Base-by-base conservation (phyloP, 2,329 filamentous ascomycete species). In the Monosporascus sp. region DNA sequence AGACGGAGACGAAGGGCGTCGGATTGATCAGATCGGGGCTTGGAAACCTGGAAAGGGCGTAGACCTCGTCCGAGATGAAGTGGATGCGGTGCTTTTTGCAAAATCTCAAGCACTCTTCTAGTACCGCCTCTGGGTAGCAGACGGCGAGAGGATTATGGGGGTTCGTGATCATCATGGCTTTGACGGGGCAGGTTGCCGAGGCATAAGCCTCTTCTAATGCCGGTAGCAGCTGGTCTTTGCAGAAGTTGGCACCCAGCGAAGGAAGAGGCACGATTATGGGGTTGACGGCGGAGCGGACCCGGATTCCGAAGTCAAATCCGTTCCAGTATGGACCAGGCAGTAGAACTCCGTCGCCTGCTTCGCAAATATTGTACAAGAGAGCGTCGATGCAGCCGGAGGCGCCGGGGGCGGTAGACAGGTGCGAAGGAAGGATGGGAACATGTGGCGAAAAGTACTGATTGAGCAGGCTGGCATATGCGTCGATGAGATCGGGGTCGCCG, bases 281-380 rank as follows among this genome's bases (percentile, higher is more conserved):
- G 37, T 52, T 37, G 1, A 58, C 52, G 2, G 48, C 48, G 14
- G 53, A 45, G 6, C 51, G 43, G 5, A 58, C 53, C 14, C 37
- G 41, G 1, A 53, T 14, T 7, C 54, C 43, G 52, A 49, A 56
- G 45, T 56, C 54, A 35, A 56, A 56, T 11, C 55, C 52, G 27
- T 55, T 63, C 66, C 68, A 70, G 45, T 56, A 69, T 22, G 67
- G 67, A 4, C 52, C 62, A 2, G 64, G 60, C 3, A 71, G 52
- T 1, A 72, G 56, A 0, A 70, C 52, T 1, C 64, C 66, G 48
- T 71, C 69, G 20, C 65, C 68, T 1, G 60, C 40, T 8, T 70
- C 66, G 52, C 68, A 70, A 20, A 72, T 66, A 35, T 64, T 65
- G 49, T 59, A 62, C 3, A 72, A 49, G 8, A 72, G 49, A 7